Evolutionary conservation across 306 rosid genomes (phyloP), one percentile per base, ranked within the genome.

Genomic region (Vigna unguiculata): DNA sequence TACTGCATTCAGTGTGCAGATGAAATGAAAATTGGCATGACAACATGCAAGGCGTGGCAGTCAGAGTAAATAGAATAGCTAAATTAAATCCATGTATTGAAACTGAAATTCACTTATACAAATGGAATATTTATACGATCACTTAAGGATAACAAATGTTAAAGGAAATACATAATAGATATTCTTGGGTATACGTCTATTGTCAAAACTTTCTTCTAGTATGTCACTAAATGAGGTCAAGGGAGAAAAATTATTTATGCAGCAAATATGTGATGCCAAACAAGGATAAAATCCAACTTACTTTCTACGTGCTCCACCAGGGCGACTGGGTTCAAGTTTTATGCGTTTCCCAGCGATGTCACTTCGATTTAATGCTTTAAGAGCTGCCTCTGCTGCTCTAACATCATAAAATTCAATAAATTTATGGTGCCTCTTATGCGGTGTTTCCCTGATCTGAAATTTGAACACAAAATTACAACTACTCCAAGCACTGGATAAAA

Each of bases 231-330:
- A 68, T 30, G 7, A 38, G 69, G 21, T 68, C 41, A 75, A 65
- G 3, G 28, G 22, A 22, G 43, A 68, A 48, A 28, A 59, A 1
- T 11, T n/a, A 49, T 38, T 10, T 63, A 60, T 51, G n/a, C 32
- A 12, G 54, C 25, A 46, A 62, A 52, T 38, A 57, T 51, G 46
- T 17, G 46, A 49, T 40, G 47, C 4, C 30, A 14, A 74, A 74
- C 20, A 16, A 79, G 71, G 51, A 80, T 25, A 72, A 54, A 57
- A 71, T 69, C 10, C 52, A 25, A 73, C 92, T 87, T 86, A 93
- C 98, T 83, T 93, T 82, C 98, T 86, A 65, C 98, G 98, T 28
- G 97, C 96, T 80, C 98, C 98, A 58, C 98, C 98, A 78, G 98
- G 98, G 52, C 98, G 98, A 78, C 98, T 93, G 7, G 97, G 98